Base-by-base conservation (phyloP, 2,329 filamentous ascomycete genomes). In the Teratosphaeria zuluensis region DNA sequence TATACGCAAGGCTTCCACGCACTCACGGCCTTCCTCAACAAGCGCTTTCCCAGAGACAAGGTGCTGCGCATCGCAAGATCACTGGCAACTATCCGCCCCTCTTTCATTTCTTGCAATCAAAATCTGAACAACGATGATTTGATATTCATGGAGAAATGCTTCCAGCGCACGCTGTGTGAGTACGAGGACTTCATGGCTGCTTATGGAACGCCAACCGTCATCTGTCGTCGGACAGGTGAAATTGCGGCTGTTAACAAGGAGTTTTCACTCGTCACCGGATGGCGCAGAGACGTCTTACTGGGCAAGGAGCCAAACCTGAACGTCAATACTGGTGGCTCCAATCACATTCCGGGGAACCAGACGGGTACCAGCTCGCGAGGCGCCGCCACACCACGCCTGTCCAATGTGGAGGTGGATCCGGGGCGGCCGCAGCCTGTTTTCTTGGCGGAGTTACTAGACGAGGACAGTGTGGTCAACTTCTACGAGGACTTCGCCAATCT, bases 131-230 rank as follows among this genome's bases (percentile, higher is more conserved):
- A 86, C 19, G 87, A 94, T 68, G 94, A 99, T 73, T 79, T 97
- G 31, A 86, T 99, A 24, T 96, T 97, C 73, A 96, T 96, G 88
- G 94, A 99, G 73, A 95, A 95, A 75, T 95, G 89, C 68, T 90
- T 97, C 70, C 94, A 99, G 74, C 84, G 94, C 42, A 95, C 90
- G 0, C 79, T 97, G 11, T 90, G 91, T 69, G 91, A 96, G 71
- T 95, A 95, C 68, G 90, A 97, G 70, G 90, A 95, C 64, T 94
- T 95, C 65, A 88, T 96, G 77, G 85, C 89, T 59, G 86, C 90
- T 63, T 90, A 88, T 61, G 90, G 90, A 46, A 95, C 91, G 3
- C 94, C 94, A 0, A 95, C 92, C 0, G 85, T 99, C 59, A 90
- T 97, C 30, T 95, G 90, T 69, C 85, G 94, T 54, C 85, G 94